Percentiles rank a stretch among this genome's conserved stretches.
Evolutionary conservation across 2,329 filamentous ascomycete genomes (phyloP).

Genomic region (Fusarium anguioides): DNA sequence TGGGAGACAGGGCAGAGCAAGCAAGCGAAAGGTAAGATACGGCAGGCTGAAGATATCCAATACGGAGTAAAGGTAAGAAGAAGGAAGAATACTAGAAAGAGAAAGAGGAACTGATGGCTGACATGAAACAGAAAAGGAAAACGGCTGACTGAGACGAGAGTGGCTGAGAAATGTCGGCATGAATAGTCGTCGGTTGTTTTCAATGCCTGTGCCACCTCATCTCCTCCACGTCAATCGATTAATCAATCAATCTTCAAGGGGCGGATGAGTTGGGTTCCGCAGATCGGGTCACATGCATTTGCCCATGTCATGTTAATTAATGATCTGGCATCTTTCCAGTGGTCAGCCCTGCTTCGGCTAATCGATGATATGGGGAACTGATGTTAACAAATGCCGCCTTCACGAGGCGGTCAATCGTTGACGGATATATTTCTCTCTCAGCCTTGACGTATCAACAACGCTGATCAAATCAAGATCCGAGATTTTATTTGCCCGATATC

Average conservation of each 20-base stretch:
- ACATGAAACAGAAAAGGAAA: slow-evolving; percentile 8
- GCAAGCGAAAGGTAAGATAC: neutral
- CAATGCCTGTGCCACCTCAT: slow-evolving; percentile 30
- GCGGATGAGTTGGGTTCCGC: slow-evolving; percentile 23
- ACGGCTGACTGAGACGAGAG: neutral
- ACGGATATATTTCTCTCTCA: neutral
- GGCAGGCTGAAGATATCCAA: neutral
- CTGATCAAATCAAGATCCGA: slow-evolving; percentile 5
- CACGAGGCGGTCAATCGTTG: slow-evolving; percentile 25
- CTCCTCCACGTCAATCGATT: slow-evolving; percentile 20
- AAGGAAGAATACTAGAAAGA: neutral
- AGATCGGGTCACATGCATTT: slow-evolving; percentile 46
- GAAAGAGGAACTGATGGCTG: slow-evolving; percentile 1
- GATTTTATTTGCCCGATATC: slow-evolving; percentile 28
- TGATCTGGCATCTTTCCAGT: slow-evolving; percentile 39
- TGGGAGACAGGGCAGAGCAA: neutral
- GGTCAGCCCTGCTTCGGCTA: slow-evolving; percentile 32
- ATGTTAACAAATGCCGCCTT: slow-evolving; percentile 20
- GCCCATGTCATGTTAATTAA: slow-evolving; percentile 23
- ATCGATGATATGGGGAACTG: slow-evolving; percentile 22
- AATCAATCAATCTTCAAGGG: slow-evolving; percentile 5
- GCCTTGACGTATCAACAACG: slow-evolving; percentile 8
- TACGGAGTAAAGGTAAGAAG: neutral
- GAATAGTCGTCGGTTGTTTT: slow-evolving; percentile 2
- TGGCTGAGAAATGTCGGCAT: slow-evolving; percentile 24